These are phyloP conservation scores for Pleurotus ostreatus DNA, from an alignment of 768 basidiomycete species.

Conservation along the genomic window DNA sequence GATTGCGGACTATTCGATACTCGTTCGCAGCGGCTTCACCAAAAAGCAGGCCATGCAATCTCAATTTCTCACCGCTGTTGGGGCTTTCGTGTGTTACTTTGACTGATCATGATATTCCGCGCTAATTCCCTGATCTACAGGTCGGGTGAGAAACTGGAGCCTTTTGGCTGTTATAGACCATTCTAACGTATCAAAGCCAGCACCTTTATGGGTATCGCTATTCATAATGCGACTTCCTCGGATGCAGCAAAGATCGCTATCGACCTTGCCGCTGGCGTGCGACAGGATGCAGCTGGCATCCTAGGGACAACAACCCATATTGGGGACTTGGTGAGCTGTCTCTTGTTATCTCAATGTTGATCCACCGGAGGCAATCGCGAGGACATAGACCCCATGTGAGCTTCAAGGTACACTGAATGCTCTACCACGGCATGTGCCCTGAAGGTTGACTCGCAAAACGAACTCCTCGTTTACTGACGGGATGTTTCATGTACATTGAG, in stretches of 20 bases:
- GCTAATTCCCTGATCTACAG: slow-evolving; percentile 17
- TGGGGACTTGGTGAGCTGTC: slow-evolving; percentile 70
- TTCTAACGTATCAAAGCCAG: slow-evolving; percentile 33
- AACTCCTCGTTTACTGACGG: too few relatives aligned
- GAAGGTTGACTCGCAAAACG: too few relatives aligned
- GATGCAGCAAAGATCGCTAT: slow-evolving; percentile 33
- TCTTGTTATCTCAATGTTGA: slow-evolving; percentile 3
- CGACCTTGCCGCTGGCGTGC: slow-evolving; percentile 74
- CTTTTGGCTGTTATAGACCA: slow-evolving; percentile 15
- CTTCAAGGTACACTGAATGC: too few relatives aligned
- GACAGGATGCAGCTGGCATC: slow-evolving; percentile 71
- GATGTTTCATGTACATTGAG: too few relatives aligned
- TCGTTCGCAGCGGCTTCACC: slow-evolving; percentile 85
- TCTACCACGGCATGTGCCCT: too few relatives aligned
- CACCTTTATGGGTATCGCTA: slow-evolving; percentile 85
- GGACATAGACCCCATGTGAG: too few relatives aligned
- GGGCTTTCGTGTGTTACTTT: slow-evolving; percentile 73
- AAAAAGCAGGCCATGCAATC: slow-evolving; percentile 92
- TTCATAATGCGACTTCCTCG: slow-evolving; percentile 69
- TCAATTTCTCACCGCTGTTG: slow-evolving; percentile 88
- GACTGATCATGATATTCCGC: neutral
- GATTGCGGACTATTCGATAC: slow-evolving; percentile 96
- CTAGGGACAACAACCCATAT: slow-evolving; percentile 79
- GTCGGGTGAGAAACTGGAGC: slow-evolving; percentile 31
- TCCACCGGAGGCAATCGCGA: too few relatives aligned